phyloP scores from a whole-genome alignment of 176 grass and related monocot genomes.

The Olyra latifolia region DNA sequence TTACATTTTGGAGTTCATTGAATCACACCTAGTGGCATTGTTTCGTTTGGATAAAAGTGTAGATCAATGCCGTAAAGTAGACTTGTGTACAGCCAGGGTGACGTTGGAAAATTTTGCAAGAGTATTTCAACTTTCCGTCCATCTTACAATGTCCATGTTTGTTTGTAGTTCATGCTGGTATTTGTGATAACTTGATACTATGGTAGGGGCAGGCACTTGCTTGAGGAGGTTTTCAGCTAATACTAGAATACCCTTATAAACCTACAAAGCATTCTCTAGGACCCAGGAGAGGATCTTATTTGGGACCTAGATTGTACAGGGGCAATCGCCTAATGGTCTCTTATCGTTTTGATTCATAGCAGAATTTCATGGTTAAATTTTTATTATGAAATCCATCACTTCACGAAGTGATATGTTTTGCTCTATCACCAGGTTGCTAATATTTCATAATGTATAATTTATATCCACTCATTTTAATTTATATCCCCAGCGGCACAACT shows the following conservation, averaged over 20 bases:
- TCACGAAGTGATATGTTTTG: constrained; percentile 12
- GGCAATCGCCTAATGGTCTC: neutral
- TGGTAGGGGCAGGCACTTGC: neutral
- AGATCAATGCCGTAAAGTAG: neutral
- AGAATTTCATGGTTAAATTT: neutral
- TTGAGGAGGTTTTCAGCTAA: neutral
- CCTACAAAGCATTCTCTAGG: neutral
- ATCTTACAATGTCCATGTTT: neutral
- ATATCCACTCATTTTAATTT: neutral
- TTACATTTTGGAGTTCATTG: constrained; percentile 7
- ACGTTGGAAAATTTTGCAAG: neutral
- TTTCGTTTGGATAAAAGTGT: neutral
- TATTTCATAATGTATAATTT: constrained; percentile 3
- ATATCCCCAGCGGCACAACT: too few relatives aligned
- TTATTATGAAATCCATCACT: neutral
- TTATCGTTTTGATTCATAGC: neutral
- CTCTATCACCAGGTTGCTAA: constrained; percentile 9
- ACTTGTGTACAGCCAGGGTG: neutral
- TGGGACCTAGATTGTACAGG: constrained; percentile 7
- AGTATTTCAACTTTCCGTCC: neutral
- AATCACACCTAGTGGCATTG: neutral
- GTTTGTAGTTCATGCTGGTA: neutral
- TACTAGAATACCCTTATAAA: constrained; percentile 7
- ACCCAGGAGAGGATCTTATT: constrained; percentile 11
- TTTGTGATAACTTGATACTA: neutral